Percentiles rank a stretch among this genome's conserved stretches.
Conservation (phyloP, 768 basidiomycete species). For the Suillus tomentosus region DNA sequence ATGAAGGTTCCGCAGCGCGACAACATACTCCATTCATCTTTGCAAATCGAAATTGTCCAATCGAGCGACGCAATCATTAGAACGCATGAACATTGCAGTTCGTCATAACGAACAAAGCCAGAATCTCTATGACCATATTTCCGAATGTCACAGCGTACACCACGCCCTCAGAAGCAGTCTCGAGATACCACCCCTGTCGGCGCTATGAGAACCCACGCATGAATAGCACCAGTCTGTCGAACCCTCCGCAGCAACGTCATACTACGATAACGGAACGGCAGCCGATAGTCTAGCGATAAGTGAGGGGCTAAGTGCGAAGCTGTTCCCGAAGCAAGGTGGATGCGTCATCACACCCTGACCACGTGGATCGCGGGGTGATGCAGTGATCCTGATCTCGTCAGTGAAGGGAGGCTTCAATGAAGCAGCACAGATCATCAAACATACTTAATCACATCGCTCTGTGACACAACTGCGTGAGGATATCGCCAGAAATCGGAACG, state of each 20-base stretch:
- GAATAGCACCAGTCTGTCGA: background rate
- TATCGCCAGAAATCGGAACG: slow-evolving; percentile 6
- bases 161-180: slow-evolving; percentile 1
- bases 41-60: background rate
- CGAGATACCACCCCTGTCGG: slow-evolving; percentile 5
- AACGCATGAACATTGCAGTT: background rate
- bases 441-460: background rate
- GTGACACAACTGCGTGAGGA: background rate
- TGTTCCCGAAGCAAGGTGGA: background rate
- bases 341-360: background rate
- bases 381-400: background rate
- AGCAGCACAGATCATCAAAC: background rate
- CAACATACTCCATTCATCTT: background rate
- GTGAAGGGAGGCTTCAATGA: background rate
- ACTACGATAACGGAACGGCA: slow-evolving; percentile 3
- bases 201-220: background rate
- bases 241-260: slow-evolving; percentile 2
- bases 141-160: background rate
- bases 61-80: background rate
- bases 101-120: background rate
- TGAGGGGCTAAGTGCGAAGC: slow-evolving; percentile 5
- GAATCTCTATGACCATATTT: background rate
- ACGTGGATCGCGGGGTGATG: slow-evolving; percentile 5
- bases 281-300: slow-evolving; percentile 6
- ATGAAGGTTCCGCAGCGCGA: background rate